Evolutionary conservation across 345 rosid species (phyloP).

Genomic region (Abelmoschus esculentus): DNA sequence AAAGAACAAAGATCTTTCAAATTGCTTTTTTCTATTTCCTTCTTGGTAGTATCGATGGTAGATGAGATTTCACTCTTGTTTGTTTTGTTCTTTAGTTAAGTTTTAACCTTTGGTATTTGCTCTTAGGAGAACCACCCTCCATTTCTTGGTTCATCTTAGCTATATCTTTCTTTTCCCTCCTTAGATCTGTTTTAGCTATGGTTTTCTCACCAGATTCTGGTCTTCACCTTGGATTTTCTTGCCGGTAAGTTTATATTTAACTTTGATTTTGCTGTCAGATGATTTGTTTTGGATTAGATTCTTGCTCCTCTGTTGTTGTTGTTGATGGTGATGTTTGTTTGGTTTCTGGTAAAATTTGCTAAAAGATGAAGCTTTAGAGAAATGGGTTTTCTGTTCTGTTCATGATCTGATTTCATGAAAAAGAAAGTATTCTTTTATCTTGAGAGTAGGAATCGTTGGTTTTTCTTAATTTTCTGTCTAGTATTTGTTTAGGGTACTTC

Average conservation of each 20-base stretch:
- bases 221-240: background rate
- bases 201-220: no score
- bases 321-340: no score
- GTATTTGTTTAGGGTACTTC: background rate
- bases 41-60: constrained; percentile 19
- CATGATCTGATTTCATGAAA: no score
- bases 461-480: background rate
- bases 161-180: background rate
- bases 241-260: background rate
- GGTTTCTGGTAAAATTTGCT: background rate
- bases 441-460: constrained; percentile 9
- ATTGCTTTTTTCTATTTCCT: background rate
- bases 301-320: no score
- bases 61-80: background rate
- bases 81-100: background rate
- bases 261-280: background rate
- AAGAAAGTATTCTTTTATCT: background rate
- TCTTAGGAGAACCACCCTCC: background rate
- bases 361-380: no score
- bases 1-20: no score
- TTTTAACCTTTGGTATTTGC: background rate
- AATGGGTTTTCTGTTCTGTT: no score
- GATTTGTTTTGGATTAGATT: background rate
- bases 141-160: background rate
- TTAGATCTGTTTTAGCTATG: constrained; percentile 6